These are phyloP conservation scores for Pyrus betulifolia DNA, from an alignment of 306 rosid genomes.

Conservation along the genomic window DNA sequence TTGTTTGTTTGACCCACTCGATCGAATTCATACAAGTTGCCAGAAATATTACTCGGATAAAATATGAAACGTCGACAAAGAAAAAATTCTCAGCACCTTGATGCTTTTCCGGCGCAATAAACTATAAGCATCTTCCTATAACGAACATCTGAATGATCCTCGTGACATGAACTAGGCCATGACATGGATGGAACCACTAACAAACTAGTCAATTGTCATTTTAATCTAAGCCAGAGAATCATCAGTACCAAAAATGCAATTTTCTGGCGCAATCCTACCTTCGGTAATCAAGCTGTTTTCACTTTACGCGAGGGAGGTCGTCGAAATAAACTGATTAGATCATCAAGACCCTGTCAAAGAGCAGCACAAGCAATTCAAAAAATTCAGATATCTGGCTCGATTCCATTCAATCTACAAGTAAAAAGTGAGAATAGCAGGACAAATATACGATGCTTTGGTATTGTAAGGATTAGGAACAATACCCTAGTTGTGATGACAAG, in stretches of 20 bases:
- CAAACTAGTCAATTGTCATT: not conserved
- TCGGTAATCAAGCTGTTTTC: constrained; percentile 58
- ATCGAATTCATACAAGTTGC: not conserved
- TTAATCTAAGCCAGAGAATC: constrained; percentile 21
- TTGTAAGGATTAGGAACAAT: not conserved
- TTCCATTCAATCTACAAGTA: not conserved
- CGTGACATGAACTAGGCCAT: constrained; percentile 5
- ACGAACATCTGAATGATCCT: not conserved
- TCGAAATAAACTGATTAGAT: constrained; percentile 84
- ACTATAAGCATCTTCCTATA: not conserved
- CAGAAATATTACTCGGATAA: not conserved
- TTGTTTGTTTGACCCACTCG: not conserved
- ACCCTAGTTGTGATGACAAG: constrained; percentile 65
- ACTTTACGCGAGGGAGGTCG: constrained; percentile 93
- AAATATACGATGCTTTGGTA: not conserved
- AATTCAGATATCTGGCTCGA: not conserved
- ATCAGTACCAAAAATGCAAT: not conserved
- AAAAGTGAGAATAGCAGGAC: not conserved
- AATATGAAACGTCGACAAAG: constrained; percentile 9
- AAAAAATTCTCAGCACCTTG: constrained; percentile 6
- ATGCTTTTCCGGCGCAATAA: not conserved
- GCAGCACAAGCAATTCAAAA: not conserved
- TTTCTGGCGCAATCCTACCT: not conserved
- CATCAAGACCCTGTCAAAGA: constrained; percentile 79
- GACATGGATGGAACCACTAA: constrained; percentile 7